Percentiles rank a stretch among this genome's conserved stretches.
Evolutionary conservation across 495 filamentous ascomycete genomes (phyloP).

Genomic region (Aspergillus ellipticus): DNA sequence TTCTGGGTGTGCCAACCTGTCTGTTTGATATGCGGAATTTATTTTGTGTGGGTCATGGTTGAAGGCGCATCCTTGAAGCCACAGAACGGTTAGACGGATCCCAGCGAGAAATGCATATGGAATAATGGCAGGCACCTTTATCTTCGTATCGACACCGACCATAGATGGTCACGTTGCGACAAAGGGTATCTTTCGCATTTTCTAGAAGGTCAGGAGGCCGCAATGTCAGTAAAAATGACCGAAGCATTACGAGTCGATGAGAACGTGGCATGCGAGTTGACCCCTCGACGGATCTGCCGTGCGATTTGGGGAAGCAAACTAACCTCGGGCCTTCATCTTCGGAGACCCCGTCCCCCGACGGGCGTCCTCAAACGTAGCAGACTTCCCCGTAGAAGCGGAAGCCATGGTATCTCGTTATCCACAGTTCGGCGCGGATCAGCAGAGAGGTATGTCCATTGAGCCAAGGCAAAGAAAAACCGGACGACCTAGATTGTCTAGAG

Average conservation of each 20-base stretch:
- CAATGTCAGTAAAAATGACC: conserved; percentile 2
- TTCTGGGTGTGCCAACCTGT: conserved; percentile 46
- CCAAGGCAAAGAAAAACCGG: conserved; percentile 25
- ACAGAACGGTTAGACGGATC: conserved; percentile 25
- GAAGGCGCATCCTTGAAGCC: conserved; percentile 69
- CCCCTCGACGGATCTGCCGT: neutral
- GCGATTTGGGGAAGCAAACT: conserved; percentile 17
- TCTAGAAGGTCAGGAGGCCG: conserved; percentile 35
- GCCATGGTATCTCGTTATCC: conserved; percentile 39
- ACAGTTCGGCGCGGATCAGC: conserved; percentile 34
- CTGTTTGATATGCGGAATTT: conserved; percentile 47
- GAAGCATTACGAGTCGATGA: neutral
- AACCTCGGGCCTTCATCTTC: conserved; percentile 62
- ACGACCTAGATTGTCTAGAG: conserved; percentile 30
- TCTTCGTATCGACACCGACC: conserved; percentile 90
- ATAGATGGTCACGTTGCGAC: conserved; percentile 91
- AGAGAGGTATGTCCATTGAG: conserved; percentile 43
- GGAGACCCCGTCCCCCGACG: conserved; percentile 53
- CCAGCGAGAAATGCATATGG: conserved; percentile 1
- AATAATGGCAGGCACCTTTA: conserved; percentile 49
- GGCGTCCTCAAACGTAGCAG: conserved; percentile 38
- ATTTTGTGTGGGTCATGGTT: conserved; percentile 76
- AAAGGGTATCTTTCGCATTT: conserved; percentile 80
- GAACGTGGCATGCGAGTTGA: neutral
- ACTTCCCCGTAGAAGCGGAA: conserved; percentile 43